These are phyloP conservation scores for Lichtheimia corymbifera DNA, from an alignment of 371 early-diverging fungal species.

Conservation along the genomic window DNA sequence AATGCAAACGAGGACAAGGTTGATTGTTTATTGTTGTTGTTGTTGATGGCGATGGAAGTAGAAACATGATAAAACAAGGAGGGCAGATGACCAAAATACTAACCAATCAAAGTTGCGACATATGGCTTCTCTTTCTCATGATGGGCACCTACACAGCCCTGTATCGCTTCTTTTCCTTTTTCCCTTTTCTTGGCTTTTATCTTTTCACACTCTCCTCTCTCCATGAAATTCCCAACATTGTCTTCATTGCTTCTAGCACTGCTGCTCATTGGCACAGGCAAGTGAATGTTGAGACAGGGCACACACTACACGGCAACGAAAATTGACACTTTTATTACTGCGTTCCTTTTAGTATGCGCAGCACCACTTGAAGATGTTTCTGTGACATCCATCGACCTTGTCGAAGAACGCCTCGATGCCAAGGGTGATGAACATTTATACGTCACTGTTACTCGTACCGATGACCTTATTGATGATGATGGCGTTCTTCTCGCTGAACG, in stretches of 20 bases:
- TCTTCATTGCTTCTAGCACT: not conserved
- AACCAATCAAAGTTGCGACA: slow-evolving; percentile 1
- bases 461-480: slow-evolving; percentile 70
- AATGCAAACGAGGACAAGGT: not conserved
- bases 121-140: not conserved
- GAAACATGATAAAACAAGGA: not conserved
- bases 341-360: slow-evolving; percentile 19
- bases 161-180: slow-evolving; percentile 1
- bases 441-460: slow-evolving; percentile 70
- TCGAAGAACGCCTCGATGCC: slow-evolving; percentile 26
- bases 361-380: slow-evolving; percentile 50
- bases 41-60: not conserved
- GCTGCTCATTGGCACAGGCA: slow-evolving; percentile 1
- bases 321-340: slow-evolving; percentile 3
- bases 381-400: slow-evolving; percentile 46
- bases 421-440: slow-evolving; percentile 47
- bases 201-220: not conserved
- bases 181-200: not conserved
- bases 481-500: slow-evolving; percentile 67
- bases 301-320: not conserved
- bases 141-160: not conserved
- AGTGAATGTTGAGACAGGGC: not conserved
- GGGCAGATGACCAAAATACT: not conserved
- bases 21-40: not conserved
- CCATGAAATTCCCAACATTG: not conserved